Base-by-base conservation (phyloP, 2,329 filamentous ascomycete genomes). In the Neoascochyta sp. region DNA sequence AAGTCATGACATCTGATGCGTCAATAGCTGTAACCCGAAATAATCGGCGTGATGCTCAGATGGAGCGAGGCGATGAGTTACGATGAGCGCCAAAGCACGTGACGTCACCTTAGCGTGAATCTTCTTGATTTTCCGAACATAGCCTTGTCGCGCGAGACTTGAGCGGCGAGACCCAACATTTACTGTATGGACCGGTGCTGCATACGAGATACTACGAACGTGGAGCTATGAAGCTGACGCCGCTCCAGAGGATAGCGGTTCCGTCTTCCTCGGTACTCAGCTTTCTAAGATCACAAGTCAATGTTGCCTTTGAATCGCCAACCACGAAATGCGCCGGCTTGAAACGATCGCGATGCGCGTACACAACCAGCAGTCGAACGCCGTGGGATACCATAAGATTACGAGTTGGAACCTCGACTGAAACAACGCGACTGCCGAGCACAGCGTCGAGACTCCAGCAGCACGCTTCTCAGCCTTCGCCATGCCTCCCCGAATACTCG, bases 241-340 rank as follows among this genome's bases (percentile, higher is more conserved):
- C 51, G 43, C 52, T 62, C 41, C 52, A 43, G 39, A 48, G 41
- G 39, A 39, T 54, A 30, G 43, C 50, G 26, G 50, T 51, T 30
- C 62, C 62, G 23, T 64, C 60, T 41, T 50, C 60, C 7, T 50
- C 50, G 26, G 59, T 64, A 12, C 38, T 64, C 42, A 58, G 46
- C 48, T 64, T 64, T 43, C 48, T 65, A 24, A 43, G 58, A 35
- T 44, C 51, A 15, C 60, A 63, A 39, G 50, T 57, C 23, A 37
- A 43, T 19, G 36, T 48, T 52, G 48, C 52, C 8, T 57, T 61
- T 35, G 50, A 55, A 11, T 36, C 40, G 35, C 43, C 50, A 13
- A 38, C 45, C 12, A 38, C 43, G 36, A 50, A 32, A 41, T 45
- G 49, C 46, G 47, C 47, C 19, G 35, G 36, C 11, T n/a, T 43